phyloP scores from a whole-genome alignment of 176 grass and related monocot species.

The Oryza australiensis region DNA sequence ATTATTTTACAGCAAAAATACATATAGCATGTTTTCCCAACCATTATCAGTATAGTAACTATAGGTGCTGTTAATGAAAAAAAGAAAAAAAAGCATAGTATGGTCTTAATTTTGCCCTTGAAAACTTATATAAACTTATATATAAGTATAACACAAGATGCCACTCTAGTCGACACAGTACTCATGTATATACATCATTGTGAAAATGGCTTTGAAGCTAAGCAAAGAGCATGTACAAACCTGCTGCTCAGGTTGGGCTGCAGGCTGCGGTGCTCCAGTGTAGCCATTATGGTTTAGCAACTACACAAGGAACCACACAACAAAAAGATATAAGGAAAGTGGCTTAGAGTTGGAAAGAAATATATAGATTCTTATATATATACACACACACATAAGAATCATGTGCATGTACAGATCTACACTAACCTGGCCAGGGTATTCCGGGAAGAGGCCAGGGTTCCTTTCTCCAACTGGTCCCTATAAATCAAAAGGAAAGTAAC shows the following conservation, averaged over 20 bases:
- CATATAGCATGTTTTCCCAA: neutral
- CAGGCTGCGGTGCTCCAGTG: constrained; percentile 34
- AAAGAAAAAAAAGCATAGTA: neutral
- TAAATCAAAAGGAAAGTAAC: constrained; percentile 41
- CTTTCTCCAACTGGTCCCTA: constrained; percentile 71
- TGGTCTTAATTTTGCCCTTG: neutral
- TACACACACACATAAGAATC: neutral
- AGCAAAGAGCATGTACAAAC: constrained; percentile 42
- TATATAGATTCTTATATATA: constrained; percentile 28
- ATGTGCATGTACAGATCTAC: constrained; percentile 3
- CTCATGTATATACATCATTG: constrained; percentile 23
- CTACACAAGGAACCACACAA: constrained; percentile 41
- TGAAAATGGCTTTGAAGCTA: constrained; percentile 55
- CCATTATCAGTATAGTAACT: neutral
- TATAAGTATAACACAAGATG: too few species aligned
- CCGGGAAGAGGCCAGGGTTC: constrained; percentile 72
- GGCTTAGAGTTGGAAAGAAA: constrained; percentile 30
- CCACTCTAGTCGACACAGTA: neutral
- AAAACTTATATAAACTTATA: neutral
- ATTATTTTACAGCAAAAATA: neutral
- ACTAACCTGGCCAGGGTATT: constrained; percentile 84
- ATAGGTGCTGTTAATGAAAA: neutral
- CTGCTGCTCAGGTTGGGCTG: constrained; percentile 47
- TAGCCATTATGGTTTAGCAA: constrained; percentile 62
- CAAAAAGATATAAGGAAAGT: constrained; percentile 19